These are phyloP conservation scores for Erigeron canadensis DNA, from an alignment of 129 eudicot species.

Conservation along the genomic window DNA sequence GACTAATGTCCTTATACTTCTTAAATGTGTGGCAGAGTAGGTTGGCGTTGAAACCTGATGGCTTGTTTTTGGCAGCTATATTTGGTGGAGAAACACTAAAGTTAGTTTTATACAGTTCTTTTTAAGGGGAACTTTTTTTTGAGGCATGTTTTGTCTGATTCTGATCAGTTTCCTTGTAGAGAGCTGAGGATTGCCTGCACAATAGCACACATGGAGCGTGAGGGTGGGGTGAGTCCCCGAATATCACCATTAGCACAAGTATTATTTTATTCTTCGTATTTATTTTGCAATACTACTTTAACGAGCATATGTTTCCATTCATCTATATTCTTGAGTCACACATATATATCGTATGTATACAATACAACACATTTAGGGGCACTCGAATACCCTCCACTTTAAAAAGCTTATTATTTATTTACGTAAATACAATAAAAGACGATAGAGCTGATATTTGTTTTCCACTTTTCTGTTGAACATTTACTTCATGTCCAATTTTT, in stretches of 20 bases:
- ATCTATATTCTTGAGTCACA: not conserved
- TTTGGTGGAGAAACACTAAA: conserved; percentile 96
- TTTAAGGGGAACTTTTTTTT: not conserved
- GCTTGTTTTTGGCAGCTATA: conserved; percentile 89
- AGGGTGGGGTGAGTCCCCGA: conserved; percentile 97
- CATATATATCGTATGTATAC: not conserved
- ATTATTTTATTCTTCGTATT: conserved; percentile 9
- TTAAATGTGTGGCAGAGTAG: conserved; percentile 58
- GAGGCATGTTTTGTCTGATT: conserved; percentile 10
- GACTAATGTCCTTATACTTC: conserved; percentile 1
- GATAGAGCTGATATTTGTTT: not conserved
- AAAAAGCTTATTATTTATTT: not conserved
- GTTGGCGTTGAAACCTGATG: conserved; percentile 94
- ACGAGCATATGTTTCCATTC: not conserved
- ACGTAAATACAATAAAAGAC: not conserved
- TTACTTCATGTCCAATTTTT: not conserved
- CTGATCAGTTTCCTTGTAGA: conserved; percentile 33
- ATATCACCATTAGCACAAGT: conserved; percentile 97
- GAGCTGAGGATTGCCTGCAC: conserved; percentile 97
- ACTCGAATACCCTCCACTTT: not conserved
- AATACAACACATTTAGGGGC: not conserved
- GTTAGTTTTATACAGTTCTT: conserved; percentile 31
- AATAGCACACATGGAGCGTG: conserved; percentile 97
- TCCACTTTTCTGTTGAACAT: not conserved
- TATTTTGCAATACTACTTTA: conserved; percentile 3